Base-by-base conservation (phyloP, 2,329 filamentous ascomycete genomes). In the Tricladium varicosporioides region DNA sequence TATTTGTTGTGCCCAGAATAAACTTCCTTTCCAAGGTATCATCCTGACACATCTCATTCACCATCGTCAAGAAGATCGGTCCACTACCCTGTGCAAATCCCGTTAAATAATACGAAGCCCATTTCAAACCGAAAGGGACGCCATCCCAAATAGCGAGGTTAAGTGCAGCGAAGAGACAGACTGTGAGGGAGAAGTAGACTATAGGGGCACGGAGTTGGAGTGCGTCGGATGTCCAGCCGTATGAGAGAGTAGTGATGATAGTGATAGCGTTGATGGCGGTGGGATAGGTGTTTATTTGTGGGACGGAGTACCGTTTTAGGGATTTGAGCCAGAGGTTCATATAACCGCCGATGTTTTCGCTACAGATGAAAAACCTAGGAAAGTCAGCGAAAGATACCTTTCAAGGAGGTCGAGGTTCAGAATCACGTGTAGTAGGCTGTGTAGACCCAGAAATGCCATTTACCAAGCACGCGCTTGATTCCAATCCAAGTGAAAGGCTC, bases 381-480 rank as follows among this genome's bases (percentile, higher is more conserved):
- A 1, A 27, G n/a, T 59, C 10, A 32, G 14, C 9, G 22, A 27
- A 3, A 7, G 22, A 27, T 27, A 7, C 18, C 16, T 27, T 1
- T 13, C 1, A 33, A n/a, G 32, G 27, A 52, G 36, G 2, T 16
- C 11, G 18, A 15, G 11, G 32, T 13, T 15, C 10, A 36, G 5
- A 47, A 62, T 53, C 44, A 66, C 62, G 65, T 67, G 42, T 69
- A 68, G 44, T 68, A 69, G 14, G 63, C 52, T 8, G 67, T 69
- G 45, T 69, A 69, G 3, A 69, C 65, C 67, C 65, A 72, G 57
- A 72, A 71, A 56, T 71, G 69, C 70, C 70, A 72, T 16, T 69
- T 68, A 19, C 50, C 60, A 48, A 71, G 63, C 2, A 71, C 64
- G 1, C 67, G 63, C 54, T 53, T 67, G 16, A 68, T 58, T 59